These are phyloP conservation scores for Fragaria vesca DNA, from an alignment of 306 rosid genomes.

Conservation along the genomic window DNA sequence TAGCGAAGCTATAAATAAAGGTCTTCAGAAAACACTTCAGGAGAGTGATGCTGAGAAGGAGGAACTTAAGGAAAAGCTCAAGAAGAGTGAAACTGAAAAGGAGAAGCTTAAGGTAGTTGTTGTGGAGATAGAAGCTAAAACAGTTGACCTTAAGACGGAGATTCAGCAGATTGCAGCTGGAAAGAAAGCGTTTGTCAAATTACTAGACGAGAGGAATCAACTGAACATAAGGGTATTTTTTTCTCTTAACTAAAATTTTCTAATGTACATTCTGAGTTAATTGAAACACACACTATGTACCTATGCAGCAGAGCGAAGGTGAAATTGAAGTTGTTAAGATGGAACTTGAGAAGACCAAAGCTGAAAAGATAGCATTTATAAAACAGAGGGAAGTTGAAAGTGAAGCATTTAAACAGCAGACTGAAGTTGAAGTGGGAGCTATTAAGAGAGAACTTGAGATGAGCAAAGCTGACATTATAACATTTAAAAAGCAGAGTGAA, in stretches of 20 bases:
- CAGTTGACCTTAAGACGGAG: background rate
- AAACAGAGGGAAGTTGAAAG: background rate
- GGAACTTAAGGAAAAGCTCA: background rate
- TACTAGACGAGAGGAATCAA: background rate
- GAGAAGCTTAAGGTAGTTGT: background rate
- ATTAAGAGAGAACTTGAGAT: background rate
- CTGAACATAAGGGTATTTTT: background rate
- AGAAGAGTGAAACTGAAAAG: background rate
- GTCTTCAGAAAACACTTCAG: background rate
- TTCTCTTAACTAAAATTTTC: background rate
- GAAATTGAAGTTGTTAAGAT: background rate
- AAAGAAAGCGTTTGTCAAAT: background rate
- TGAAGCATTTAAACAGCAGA: background rate
- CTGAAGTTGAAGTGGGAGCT: slow-evolving; percentile 22
- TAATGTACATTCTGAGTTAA: background rate
- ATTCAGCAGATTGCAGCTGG: background rate
- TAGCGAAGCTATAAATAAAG: background rate
- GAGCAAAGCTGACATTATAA: background rate
- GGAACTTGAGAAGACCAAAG: background rate
- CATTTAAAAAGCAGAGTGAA: slow-evolving; percentile 26
- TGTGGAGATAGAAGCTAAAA: background rate
- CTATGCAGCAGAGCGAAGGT: background rate
- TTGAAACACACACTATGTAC: background rate
- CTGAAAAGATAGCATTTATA: background rate
- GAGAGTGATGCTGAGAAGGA: background rate